Evolutionary conservation across 345 rosid genomes (phyloP), one percentile per base, ranked within the genome.

Genomic region (Psidium friedrichsthalianum): DNA sequence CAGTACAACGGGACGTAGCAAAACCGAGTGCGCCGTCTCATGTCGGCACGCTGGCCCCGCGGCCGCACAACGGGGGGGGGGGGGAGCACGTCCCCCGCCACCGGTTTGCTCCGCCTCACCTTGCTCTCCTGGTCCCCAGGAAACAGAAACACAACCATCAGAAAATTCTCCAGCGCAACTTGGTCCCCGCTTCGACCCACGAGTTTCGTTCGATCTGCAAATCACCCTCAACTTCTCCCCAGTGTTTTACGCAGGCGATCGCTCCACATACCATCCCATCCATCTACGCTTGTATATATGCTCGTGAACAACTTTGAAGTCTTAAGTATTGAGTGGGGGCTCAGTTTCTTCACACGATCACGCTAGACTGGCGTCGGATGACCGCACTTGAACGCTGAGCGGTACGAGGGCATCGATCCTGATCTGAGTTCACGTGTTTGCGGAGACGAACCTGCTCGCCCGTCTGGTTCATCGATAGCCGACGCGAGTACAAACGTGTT

Each of bases 21-120:
- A 53, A 86, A 86, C 82, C 87, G 74, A 74, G 87, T 86, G n/a
- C 44, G 69, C 47, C 22, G 87, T 86, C 57, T 86, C 87, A 86
- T 82, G 40, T 86, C 87, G 0, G 87, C 87, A 86, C 87, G 82
- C 87, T 86, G 36, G 87, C 87, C 61, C 84, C 87, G 53, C 85
- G 25, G 27, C 87, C 82, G 22, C 87, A 86, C 74, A 82, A 82
- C 15, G 87, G n/a, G n/a, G n/a, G n/a, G n/a, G n/a, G n/a, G n/a
- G n/a, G n/a, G n/a, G n/a, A 86, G 80, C 87, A 86, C 20, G 74
- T 36, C 85, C 87, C 87, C 52, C 52, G 87, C 87, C 82, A 61
- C 87, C 44, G 87, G 87, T 55, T 82, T 86, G 87, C 82, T 51
- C 85, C 82, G 22, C 85, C 84, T 52, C 82, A 86, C 85, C 85